phyloP scores from a whole-genome alignment of 345 rosid species.

The Pelargonium nanum region DNA sequence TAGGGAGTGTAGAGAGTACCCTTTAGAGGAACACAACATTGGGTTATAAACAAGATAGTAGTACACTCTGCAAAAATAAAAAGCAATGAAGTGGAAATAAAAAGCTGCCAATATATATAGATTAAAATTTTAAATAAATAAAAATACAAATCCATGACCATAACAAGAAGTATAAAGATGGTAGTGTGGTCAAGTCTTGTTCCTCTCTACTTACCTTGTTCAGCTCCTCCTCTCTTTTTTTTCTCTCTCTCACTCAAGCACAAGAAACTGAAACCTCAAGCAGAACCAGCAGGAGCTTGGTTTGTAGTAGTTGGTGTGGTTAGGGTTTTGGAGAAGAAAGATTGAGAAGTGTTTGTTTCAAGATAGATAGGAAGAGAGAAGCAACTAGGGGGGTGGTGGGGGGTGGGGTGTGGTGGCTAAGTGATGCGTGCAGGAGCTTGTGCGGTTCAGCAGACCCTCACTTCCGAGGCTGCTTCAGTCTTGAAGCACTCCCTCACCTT shows the following conservation, averaged over 20 bases:
- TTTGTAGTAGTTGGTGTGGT: neutral
- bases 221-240: slow-evolving; percentile 8
- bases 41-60: slow-evolving; percentile 2
- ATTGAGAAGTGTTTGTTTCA: neutral
- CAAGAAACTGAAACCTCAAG: neutral
- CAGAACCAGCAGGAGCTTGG: neutral
- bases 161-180: slow-evolving; percentile 34
- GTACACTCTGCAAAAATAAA: slow-evolving; percentile 10
- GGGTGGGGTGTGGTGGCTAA: slow-evolving; percentile 45
- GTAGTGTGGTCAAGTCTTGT: slow-evolving; percentile 21
- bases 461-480: slow-evolving; percentile 92
- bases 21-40: slow-evolving; percentile 6
- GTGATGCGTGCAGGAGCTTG: slow-evolving; percentile 94
- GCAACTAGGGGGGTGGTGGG: slow-evolving; percentile 23
- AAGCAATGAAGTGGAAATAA: slow-evolving; percentile 22
- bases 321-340: too few species aligned
- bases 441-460: slow-evolving; percentile 93
- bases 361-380: neutral
- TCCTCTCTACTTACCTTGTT: slow-evolving; percentile 25
- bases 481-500: slow-evolving; percentile 86
- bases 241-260: neutral
- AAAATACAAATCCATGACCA: slow-evolving; percentile 4
- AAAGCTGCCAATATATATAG: slow-evolving; percentile 16
- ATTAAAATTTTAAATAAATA: neutral
- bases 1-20: too few species aligned